Evolutionary conservation across 768 basidiomycete genomes (phyloP).

Genomic region (Rhodotorula paludigena): DNA sequence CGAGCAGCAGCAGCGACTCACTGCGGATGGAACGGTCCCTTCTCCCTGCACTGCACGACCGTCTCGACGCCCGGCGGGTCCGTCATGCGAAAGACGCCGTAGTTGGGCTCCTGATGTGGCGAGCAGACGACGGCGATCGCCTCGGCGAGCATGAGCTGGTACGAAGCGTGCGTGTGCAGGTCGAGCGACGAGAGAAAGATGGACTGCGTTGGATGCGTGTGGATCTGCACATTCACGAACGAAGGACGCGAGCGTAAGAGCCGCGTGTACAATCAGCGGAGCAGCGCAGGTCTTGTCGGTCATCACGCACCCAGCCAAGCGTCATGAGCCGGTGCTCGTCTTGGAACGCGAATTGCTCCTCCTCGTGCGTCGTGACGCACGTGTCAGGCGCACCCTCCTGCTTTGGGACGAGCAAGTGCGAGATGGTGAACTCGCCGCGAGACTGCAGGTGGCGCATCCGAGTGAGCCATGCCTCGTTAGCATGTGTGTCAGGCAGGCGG

Average conservation of each 20-base stretch:
- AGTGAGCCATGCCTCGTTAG: slow-evolving; percentile 35
- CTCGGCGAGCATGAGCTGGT: slow-evolving; percentile 83
- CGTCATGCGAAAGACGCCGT: slow-evolving; percentile 57
- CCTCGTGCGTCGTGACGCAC: slow-evolving; percentile 88
- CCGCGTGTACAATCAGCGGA: too few species aligned
- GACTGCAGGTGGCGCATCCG: slow-evolving; percentile 46
- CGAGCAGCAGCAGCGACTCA: slow-evolving; percentile 47
- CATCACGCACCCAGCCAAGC: slow-evolving; percentile 72
- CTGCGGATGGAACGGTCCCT: slow-evolving; percentile 85
- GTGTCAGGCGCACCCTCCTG: slow-evolving; percentile 84
- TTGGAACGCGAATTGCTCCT: slow-evolving; percentile 76
- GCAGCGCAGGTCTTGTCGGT: too few species aligned
- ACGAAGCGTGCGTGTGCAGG: slow-evolving; percentile 81
- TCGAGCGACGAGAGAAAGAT: slow-evolving; percentile 96
- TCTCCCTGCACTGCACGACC: slow-evolving; percentile 62
- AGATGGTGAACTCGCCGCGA: slow-evolving; percentile 64
- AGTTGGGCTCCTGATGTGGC: slow-evolving; percentile 71
- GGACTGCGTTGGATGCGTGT: slow-evolving; percentile 84
- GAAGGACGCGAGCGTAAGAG: slow-evolving; percentile 7
- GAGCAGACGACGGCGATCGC: slow-evolving; percentile 91
- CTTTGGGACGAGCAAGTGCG: slow-evolving; percentile 77
- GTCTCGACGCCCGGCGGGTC: slow-evolving; percentile 76
- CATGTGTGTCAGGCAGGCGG: background rate
- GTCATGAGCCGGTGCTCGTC: slow-evolving; percentile 75
- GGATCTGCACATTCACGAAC: slow-evolving; percentile 57